Evolutionary conservation across 2,329 filamentous ascomycete genomes (phyloP), one percentile per base, ranked within the genome.

Genomic region (Monilinia polystroma): DNA sequence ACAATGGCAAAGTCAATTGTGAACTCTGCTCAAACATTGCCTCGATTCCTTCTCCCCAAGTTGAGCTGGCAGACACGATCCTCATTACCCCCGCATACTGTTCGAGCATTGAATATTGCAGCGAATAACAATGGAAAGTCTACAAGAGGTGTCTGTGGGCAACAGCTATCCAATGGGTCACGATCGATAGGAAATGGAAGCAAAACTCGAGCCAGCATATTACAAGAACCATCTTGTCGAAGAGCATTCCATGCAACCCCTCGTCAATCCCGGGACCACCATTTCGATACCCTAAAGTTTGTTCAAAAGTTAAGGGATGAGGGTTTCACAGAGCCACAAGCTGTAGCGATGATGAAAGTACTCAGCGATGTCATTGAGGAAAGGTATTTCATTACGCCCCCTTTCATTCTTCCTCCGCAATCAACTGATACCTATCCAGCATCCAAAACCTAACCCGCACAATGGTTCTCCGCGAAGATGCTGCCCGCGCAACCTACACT

Each of bases 201-300:
- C 16, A 43, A 43, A 10, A n/a, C 23, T 52, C 49, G 52, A 53
- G 26, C 66, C 47, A 70, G 62, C 43, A 59, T 73, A 20, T 63
- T 73, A 38, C 69, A 70, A 57, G 71, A 69, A 11, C 63, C 68
- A 7, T 63, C 67, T 8, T 67, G 71, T 47, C 67, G 63, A 20
- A 70, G 83, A 68, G 79, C 81, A 0, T 94, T 97, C 77, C 90
- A 93, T 77, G 85, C 87, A 47, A 90, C 91, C 0, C 77, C 85
- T 2, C 74, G 79, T 49, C 84, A 81, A 62, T 77, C 78, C 63
- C 86, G 90, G 71, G 93, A 97, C 75, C 95, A 99, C 79, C 93
- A 99, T 79, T 99, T 99, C 77, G 95, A 99, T 79, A 99, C 95
- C 0, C 85, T 99, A 69, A 97, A 97, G 80, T 97, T 99, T 77